Percentiles rank a stretch among this genome's conserved stretches.
Evolutionary conservation across 2,329 filamentous ascomycete genomes (phyloP).

Genomic region (Exophiala mesophila): DNA sequence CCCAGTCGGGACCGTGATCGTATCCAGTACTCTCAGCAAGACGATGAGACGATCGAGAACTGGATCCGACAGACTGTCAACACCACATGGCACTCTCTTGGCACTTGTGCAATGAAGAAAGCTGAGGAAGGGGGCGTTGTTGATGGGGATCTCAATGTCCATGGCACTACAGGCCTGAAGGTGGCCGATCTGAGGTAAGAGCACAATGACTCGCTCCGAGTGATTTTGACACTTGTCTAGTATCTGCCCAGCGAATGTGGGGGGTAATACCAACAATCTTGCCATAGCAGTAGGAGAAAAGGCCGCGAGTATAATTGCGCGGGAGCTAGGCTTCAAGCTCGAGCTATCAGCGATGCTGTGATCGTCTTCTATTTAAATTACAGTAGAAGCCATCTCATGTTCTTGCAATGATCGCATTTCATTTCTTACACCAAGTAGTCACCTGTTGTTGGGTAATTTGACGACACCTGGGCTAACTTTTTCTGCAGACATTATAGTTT

Average conservation of each 20-base stretch:
- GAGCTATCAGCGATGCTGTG: too few species aligned
- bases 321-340: conserved; percentile 29
- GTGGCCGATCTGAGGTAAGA: too few species aligned
- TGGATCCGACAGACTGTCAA: conserved; percentile 8
- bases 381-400: too few species aligned
- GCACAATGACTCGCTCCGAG: too few species aligned
- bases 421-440: too few species aligned
- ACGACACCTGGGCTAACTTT: too few species aligned
- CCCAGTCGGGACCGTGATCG: conserved; percentile 1
- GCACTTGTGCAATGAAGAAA: conserved; percentile 43
- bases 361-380: too few species aligned
- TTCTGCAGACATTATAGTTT: too few species aligned
- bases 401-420: too few species aligned
- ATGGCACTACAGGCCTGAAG: conserved; percentile 40
- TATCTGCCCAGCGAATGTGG: conserved; percentile 32
- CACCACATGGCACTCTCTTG: conserved; percentile 18
- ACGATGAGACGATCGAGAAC: conserved; percentile 43
- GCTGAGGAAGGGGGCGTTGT: conserved; percentile 40
- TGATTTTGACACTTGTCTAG: too few species aligned
- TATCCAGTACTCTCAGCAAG: conserved; percentile 42
- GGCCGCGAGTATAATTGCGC: conserved; percentile 30
- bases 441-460: too few species aligned
- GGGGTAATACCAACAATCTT: conserved; percentile 42
- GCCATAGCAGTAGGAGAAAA: conserved; percentile 47
- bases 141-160: conserved; percentile 39